These are phyloP conservation scores for Gastrodia elata DNA, from an alignment of 106 monocot genomes.

Conservation along the genomic window DNA sequence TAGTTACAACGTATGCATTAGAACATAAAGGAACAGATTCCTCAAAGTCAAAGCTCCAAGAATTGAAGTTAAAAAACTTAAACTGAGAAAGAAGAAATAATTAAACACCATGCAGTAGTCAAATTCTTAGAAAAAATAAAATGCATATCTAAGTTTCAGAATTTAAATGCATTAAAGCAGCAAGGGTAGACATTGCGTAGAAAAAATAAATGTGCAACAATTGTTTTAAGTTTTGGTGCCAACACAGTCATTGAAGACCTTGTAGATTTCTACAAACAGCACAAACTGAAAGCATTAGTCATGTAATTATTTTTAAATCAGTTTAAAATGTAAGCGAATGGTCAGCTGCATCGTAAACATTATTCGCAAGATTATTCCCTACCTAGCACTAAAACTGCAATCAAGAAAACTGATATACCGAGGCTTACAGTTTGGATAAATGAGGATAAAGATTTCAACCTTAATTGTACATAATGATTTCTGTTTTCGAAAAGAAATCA, in stretches of 20 bases:
- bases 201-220: neutral
- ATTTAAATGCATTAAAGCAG: neutral
- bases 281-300: neutral
- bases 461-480: constrained; percentile 10
- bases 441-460: constrained; percentile 19
- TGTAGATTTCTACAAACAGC: neutral
- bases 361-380: neutral
- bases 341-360: neutral
- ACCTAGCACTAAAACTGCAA: neutral
- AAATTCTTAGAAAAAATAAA: neutral
- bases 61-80: neutral
- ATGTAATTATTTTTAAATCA: neutral
- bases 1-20: neutral
- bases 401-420: neutral
- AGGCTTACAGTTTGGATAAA: neutral
- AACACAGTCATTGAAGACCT: neutral
- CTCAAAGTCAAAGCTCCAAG: neutral
- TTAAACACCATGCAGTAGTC: neutral
- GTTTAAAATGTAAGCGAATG: neutral
- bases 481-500: constrained; percentile 50
- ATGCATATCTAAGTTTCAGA: neutral
- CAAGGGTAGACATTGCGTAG: neutral
- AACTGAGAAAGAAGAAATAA: neutral
- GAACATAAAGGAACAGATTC: neutral
- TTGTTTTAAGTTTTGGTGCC: neutral